Evolutionary conservation across 176 grass and related monocot species (phyloP), one percentile per base, ranked within the genome.

Genomic region (Aechmea fasciata): DNA sequence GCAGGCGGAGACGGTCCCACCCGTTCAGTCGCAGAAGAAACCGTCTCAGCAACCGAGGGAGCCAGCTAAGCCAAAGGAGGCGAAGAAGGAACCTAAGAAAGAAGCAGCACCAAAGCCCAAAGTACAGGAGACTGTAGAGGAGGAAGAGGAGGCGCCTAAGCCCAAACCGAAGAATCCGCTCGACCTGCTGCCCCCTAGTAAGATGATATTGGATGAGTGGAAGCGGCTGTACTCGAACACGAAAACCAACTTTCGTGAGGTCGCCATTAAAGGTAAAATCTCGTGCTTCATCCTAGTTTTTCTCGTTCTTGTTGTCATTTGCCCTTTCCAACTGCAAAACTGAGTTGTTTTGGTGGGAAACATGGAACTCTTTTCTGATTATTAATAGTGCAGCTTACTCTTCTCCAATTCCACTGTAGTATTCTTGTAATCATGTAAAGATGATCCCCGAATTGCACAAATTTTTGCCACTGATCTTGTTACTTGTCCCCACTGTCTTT

Each of bases 191-290:
- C 88, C 91, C 25, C 88, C 88, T 11, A 96, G 91, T 66, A 90
- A 83, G 74, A 96, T 96, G 91, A 66, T 96, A 62, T 82, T 96
- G 29, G 91, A 96, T 68, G 91, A 96, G 47, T 96, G 91, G 91
- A 96, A 96, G 83, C 85, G 85, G 65, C 11, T 96, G 3, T 91
- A 96, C 67, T 91, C 91, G 1, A 96, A 96, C 71, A 96, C 85
- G 0, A 91, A 96, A 70, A 96, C 87, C 47, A 96, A 96, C 61
- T 96, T 91, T 75, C 87, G 69, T 1, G 91, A 91, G 77, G 85
- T 96, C 74, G 87, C 91, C 51, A 91, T 91, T 48, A 96, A 91
- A 88, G 87, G 91, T 96, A 81, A 5, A 9, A 1, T 49, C 26
- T 22, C 22, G n/a, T 18, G 20, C 15, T 61, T 18, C 33, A 8